Conservation (phyloP, 2,329 filamentous ascomycete genomes). For the Talaromyces amestolkiae region DNA sequence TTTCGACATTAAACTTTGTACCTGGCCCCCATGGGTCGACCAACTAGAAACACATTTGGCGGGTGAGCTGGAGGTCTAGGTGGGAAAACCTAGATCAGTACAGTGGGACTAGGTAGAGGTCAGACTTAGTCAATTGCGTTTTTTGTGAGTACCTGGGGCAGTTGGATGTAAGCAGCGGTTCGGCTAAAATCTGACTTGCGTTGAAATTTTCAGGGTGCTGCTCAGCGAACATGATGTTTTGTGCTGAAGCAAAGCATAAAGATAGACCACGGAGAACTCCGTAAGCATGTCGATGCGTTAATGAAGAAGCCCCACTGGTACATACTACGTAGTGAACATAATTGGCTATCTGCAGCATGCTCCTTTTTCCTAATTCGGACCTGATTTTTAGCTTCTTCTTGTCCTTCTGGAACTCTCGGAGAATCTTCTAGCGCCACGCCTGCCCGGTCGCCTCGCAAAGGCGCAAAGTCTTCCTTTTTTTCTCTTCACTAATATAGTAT, state of each 20-base stretch:
- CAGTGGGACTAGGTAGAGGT: background rate
- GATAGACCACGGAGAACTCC: background rate
- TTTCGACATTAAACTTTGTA: background rate
- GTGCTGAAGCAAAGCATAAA: background rate
- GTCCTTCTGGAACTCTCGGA: background rate
- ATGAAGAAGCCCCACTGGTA: background rate
- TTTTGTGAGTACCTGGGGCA: background rate
- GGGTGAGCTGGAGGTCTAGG: background rate
- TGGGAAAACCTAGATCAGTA: background rate
- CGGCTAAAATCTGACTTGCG: background rate
- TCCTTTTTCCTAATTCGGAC: slow-evolving; percentile 4
- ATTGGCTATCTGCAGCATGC: background rate
- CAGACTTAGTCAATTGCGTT: background rate
- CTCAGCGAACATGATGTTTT: background rate
- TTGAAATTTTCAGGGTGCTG: background rate
- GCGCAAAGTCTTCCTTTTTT: background rate
- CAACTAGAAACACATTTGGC: background rate
- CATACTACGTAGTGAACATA: background rate
- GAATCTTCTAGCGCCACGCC: background rate
- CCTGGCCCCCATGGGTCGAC: background rate
- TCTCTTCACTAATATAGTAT: background rate
- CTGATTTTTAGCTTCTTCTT: background rate
- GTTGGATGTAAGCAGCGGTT: background rate
- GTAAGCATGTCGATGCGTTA: background rate
- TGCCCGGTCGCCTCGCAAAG: too few species aligned